These are phyloP conservation scores for Amaranthus hypochondriacus DNA, from an alignment of 148 eudicot genomes.

Conservation along the genomic window DNA sequence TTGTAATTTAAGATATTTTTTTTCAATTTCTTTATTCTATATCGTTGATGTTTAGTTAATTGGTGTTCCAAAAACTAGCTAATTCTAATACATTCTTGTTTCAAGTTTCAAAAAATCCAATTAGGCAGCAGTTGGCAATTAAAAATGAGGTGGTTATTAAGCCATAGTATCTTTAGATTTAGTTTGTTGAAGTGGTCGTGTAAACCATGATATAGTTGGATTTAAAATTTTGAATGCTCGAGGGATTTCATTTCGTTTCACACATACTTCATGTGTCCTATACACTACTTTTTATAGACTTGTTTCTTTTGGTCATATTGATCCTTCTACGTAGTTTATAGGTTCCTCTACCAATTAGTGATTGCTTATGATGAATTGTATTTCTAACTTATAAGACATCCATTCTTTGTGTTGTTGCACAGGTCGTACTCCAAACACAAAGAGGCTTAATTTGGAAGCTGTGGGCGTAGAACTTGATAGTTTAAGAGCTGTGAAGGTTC, in stretches of 20 bases:
- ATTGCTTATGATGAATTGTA: neutral
- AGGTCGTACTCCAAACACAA: slow-evolving; percentile 86
- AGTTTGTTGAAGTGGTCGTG: too few relatives aligned
- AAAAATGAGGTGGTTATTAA: neutral
- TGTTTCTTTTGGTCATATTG: neutral
- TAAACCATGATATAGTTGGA: neutral
- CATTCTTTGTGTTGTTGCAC: slow-evolving; percentile 4
- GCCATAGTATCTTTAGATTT: neutral
- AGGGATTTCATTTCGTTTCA: neutral
- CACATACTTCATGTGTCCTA: neutral
- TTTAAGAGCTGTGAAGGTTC: slow-evolving; percentile 74
- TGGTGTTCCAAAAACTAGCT: too few relatives aligned
- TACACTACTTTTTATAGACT: neutral
- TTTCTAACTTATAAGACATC: neutral
- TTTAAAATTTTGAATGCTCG: neutral
- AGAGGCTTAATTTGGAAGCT: slow-evolving; percentile 77
- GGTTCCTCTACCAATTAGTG: neutral
- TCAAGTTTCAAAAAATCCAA: too few relatives aligned
- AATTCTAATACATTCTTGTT: too few relatives aligned
- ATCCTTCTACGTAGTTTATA: neutral
- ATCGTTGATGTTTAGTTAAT: too few relatives aligned
- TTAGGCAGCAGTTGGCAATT: neutral
- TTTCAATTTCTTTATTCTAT: too few relatives aligned
- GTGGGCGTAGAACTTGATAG: slow-evolving; percentile 76
- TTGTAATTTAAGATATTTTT: too few relatives aligned